Base-by-base conservation (phyloP, 192 early-diverging fungal species). In the Radiomyces spectabilis region DNA sequence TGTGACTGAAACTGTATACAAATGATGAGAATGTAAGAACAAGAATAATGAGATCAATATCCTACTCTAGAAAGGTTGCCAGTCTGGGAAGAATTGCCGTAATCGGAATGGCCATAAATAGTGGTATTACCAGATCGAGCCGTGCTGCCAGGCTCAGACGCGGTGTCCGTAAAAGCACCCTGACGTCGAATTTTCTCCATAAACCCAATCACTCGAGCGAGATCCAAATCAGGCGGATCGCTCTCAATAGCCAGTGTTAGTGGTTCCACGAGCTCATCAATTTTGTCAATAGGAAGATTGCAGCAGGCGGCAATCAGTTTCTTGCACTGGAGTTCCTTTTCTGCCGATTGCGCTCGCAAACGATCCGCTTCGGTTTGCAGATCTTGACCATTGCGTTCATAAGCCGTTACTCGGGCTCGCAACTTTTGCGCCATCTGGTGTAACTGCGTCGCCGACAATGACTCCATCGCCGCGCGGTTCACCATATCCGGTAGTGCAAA, bases 291-390 rank as follows among this genome's bases (percentile, higher is more conserved):
- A 13, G 78, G 73, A 22, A 95, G 81, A 52, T 85, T 79, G 58
- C 92, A 94, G 63, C 92, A 92, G 21, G 82, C 79, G 5, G 89
- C 80, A 65, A 95, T 92, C 29, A 97, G 77, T 51, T 79, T 74
- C 68, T 87, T 88, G 68, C 85, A 95, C 50, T 86, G 79, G 34
- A 86, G 51, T 59, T 93, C 90, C 34, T 76, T 78, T 19, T 85
- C 79, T 2, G 76, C 75, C 2, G 80, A 71, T 38, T 78, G 74
- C 6, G 65, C 65, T 6, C 71, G 72, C 26, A 84, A 43, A 6
- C 63, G 71, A 8, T 71, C 65, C 21, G 92, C 46, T 26, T 89
- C 81, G n/a, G 78, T 58, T 22, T 68, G 62, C 24, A 91, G 62
- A 24, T 72, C 63, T 24, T 67, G 56, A 12, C 74, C 59, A 7